Evolutionary conservation across 768 basidiomycete species (phyloP).

Genomic region (Boletus tylopilopsis): DNA sequence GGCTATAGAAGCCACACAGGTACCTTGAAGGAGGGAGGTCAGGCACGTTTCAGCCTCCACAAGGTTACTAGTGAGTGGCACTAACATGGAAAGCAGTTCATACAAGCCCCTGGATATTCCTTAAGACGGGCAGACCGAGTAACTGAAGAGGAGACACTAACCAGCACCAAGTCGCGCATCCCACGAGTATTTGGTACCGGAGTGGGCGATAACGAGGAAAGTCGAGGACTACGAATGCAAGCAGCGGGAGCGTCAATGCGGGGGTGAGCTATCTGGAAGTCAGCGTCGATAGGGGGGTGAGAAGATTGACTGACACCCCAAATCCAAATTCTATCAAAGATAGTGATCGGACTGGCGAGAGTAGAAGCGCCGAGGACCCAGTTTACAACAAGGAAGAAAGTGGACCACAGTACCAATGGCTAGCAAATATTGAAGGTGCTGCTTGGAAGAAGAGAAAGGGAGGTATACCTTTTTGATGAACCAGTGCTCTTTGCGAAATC

Average conservation of each 20-base stretch:
- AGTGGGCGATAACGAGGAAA: slow-evolving; percentile 59
- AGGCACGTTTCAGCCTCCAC: slow-evolving; percentile 7
- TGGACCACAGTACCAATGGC: slow-evolving; percentile 59
- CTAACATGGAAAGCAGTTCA: slow-evolving; percentile 49
- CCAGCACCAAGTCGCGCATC: slow-evolving; percentile 64
- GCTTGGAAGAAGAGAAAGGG: neutral
- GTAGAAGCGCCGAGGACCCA: slow-evolving; percentile 64
- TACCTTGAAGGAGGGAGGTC: slow-evolving; percentile 27
- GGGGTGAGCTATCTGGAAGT: slow-evolving; percentile 46
- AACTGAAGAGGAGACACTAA: slow-evolving; percentile 23
- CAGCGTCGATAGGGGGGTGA: slow-evolving; percentile 1
- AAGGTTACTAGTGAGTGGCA: neutral
- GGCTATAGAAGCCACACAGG: slow-evolving; percentile 41
- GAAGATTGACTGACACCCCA: slow-evolving; percentile 43
- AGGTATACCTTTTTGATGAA: slow-evolving; percentile 52
- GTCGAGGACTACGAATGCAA: slow-evolving; percentile 66
- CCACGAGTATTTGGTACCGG: slow-evolving; percentile 60
- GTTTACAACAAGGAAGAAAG: slow-evolving; percentile 61
- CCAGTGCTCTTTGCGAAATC: slow-evolving; percentile 66
- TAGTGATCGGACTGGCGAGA: slow-evolving; percentile 39
- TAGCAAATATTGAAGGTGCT: slow-evolving; percentile 16
- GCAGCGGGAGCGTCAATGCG: slow-evolving; percentile 55
- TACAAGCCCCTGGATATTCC: slow-evolving; percentile 48
- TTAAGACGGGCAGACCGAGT: slow-evolving; percentile 11
- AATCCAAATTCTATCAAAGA: slow-evolving; percentile 59